Conservation (phyloP, 441 rosid species). For the Manihot esculenta region DNA sequence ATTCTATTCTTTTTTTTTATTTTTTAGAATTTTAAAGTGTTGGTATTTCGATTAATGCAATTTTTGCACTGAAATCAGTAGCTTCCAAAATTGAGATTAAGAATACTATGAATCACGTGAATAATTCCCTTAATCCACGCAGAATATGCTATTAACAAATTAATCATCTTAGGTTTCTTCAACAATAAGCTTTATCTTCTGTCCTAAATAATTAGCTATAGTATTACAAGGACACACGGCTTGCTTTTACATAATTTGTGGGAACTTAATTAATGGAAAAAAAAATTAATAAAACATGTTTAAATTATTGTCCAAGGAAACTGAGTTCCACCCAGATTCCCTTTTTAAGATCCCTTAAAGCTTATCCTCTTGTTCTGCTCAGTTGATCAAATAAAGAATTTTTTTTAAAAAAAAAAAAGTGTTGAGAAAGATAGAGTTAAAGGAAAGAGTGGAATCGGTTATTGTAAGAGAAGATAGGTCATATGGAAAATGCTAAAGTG, state of each 20-base stretch:
- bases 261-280: too few relatives aligned
- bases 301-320: not conserved
- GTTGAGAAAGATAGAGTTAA: slow-evolving; percentile 22
- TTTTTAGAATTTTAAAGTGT: too few relatives aligned
- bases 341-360: slow-evolving; percentile 7
- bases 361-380: not conserved
- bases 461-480: slow-evolving; percentile 35
- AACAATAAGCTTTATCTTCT: slow-evolving; percentile 28
- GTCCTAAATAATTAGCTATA: slow-evolving; percentile 27
- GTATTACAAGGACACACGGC: slow-evolving; percentile 18
- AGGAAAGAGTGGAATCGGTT: slow-evolving; percentile 27
- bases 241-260: not conserved
- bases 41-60: too few relatives aligned
- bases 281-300: too few relatives aligned
- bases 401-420: too few relatives aligned
- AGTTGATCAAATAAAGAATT: too few relatives aligned
- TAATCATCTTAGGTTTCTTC: slow-evolving; percentile 36
- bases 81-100: not conserved
- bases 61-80: slow-evolving; percentile 10
- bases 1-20: not conserved
- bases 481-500: not conserved
- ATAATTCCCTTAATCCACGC: slow-evolving; percentile 49
- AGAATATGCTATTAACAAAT: slow-evolving; percentile 37
- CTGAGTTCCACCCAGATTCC: not conserved
- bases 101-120: slow-evolving; percentile 41